phyloP scores from a whole-genome alignment of 2,329 filamentous ascomycete genomes.

The Beauveria asiatica region DNA sequence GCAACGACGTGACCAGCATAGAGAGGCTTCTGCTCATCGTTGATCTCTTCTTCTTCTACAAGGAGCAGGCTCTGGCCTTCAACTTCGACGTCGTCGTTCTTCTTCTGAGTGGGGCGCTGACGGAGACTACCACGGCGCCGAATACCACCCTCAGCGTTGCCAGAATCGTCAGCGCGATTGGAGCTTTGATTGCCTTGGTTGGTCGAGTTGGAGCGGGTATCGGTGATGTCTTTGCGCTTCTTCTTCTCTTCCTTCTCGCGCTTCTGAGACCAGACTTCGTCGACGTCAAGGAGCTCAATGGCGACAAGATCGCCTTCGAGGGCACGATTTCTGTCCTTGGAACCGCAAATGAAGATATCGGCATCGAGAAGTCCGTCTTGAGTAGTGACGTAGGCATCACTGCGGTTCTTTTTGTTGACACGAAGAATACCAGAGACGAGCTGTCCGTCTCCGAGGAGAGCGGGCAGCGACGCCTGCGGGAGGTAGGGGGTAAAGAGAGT shows the following conservation, averaged over 20 bases:
- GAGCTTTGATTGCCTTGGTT: slow-evolving; percentile 61
- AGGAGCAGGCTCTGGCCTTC: slow-evolving; percentile 94
- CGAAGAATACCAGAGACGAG: slow-evolving; percentile 93
- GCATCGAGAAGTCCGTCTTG: slow-evolving; percentile 81
- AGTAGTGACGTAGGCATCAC: slow-evolving; percentile 94
- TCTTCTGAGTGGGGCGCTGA: slow-evolving; percentile 97
- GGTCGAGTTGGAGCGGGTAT: slow-evolving; percentile 70
- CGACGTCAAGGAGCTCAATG: slow-evolving; percentile 91
- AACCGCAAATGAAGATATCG: slow-evolving; percentile 98
- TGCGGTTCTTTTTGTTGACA: slow-evolving; percentile 99
- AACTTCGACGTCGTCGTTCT: slow-evolving; percentile 98
- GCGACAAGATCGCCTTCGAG: slow-evolving; percentile 94
- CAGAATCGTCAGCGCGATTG: slow-evolving; percentile 52
- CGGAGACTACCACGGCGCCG: slow-evolving; percentile 89
- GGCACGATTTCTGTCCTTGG: slow-evolving; percentile 95
- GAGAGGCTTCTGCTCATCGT: slow-evolving; percentile 92
- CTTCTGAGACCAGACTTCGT: slow-evolving; percentile 98
- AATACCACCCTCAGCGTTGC: slow-evolving; percentile 70
- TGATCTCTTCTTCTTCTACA: slow-evolving; percentile 98
- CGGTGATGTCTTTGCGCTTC: slow-evolving; percentile 98
- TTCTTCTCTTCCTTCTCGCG: slow-evolving; percentile 99
- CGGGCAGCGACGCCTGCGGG: slow-evolving; percentile 86
- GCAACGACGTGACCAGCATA: slow-evolving; percentile 97
- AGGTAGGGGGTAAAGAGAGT: slow-evolving; percentile 97
- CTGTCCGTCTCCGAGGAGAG: slow-evolving; percentile 82